Evolutionary conservation across 768 basidiomycete genomes (phyloP), one percentile per base, ranked within the genome.

Genomic region (Pleurotus eryngii): DNA sequence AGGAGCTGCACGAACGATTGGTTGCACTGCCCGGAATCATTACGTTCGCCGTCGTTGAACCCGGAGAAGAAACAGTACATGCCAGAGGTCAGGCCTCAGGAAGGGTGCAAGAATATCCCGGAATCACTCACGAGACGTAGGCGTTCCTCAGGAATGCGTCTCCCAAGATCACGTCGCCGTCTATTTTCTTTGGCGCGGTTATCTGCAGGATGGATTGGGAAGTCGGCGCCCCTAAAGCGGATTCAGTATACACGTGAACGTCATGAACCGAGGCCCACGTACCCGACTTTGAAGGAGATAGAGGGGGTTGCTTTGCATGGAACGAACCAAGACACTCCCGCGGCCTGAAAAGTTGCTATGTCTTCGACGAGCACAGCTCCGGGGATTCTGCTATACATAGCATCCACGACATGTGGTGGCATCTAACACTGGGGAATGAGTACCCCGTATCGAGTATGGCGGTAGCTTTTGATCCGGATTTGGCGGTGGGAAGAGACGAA

Each of bases 381-480:
- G 8, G 72, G 70, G 5, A 89, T 74, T n/a, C 72, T 63, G 9
- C 76, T 70, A 65, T 92, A 91, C 37, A 90, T 80, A 6, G 80
- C 82, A 47, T 85, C 76, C 5, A 46, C 17, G 2, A 65, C 74
- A 46, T 66, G 82, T 82, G 71, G 61, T 50, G 84, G 76, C 39
- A 88, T 76, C 66, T 89, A 87, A 11, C n/a, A n/a, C n/a, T n/a
- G n/a, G 85, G 80, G 2, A 88, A 71, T 0, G 85, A 78, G 67
- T 85, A 89, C 0, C 89, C 89, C 4, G 85, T 84, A 65, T 90
- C 89, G 27, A 90, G 71, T 2, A 90, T 73, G 4, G 80, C 81
- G 1, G 84, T 86, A 9, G 81, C 70, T 15, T 71, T 70, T 30
- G 8, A 8, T 8, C 68, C 68, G 47, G 79, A 68, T 26, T 69